phyloP scores from a whole-genome alignment of 2,329 filamentous ascomycete genomes.

The Ceratocystis ficicola region DNA sequence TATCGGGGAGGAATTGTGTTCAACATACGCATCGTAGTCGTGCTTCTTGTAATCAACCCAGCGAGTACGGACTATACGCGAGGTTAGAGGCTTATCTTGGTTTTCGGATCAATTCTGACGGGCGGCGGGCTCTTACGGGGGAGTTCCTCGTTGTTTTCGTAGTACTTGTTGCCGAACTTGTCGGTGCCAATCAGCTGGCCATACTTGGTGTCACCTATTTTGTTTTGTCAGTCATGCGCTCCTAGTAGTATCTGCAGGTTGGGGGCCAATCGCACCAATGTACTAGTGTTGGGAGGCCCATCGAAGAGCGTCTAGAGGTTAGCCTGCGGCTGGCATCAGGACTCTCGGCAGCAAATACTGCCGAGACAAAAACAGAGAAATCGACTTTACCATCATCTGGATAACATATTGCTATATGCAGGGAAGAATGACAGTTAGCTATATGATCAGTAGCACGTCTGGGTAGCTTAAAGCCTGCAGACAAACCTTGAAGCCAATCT shows the following conservation, averaged over 20 bases:
- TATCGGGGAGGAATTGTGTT: not conserved
- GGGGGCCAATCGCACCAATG: conserved; percentile 37
- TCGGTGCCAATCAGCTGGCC: conserved; percentile 76
- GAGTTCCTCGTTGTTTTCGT: conserved; percentile 88
- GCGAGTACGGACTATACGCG: conserved; percentile 64
- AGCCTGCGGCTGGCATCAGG: not conserved
- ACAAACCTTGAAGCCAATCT: conserved; percentile 71
- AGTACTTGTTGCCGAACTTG: conserved; percentile 94
- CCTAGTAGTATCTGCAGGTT: not conserved
- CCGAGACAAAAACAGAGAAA: not conserved
- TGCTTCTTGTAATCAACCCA: conserved; percentile 95
- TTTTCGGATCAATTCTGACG: not conserved
- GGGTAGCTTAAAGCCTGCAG: conserved; percentile 22
- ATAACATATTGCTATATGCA: conserved; percentile 64
- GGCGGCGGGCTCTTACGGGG: conserved; percentile 50
- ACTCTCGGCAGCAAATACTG: too few relatives aligned
- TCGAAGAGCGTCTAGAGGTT: not conserved
- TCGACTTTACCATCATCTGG: conserved; percentile 68
- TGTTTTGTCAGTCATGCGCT: not conserved
- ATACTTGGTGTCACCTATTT: conserved; percentile 83
- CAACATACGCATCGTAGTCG: conserved; percentile 54
- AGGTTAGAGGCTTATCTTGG: not conserved
- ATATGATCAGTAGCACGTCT: not conserved
- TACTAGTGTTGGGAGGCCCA: conserved; percentile 34
- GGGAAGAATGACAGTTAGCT: conserved; percentile 10